Conservation (phyloP, 441 rosid genomes). For the Rhodomyrtus psidioides region DNA sequence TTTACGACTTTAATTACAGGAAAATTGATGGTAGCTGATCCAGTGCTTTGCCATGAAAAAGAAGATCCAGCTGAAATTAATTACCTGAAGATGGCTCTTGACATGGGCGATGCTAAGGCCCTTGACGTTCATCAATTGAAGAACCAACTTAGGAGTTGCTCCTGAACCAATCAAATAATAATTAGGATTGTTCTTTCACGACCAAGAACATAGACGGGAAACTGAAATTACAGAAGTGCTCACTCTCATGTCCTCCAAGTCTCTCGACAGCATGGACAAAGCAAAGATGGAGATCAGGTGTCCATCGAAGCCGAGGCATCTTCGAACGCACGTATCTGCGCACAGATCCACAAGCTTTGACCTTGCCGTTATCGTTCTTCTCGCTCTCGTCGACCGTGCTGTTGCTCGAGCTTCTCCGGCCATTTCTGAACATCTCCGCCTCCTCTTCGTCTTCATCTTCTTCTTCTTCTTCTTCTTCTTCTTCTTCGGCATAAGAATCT, state of each 20-base stretch:
- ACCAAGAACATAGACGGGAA: neutral
- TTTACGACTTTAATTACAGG: neutral
- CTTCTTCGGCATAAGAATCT: slow-evolving; percentile 22
- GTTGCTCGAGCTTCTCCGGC: slow-evolving; percentile 37
- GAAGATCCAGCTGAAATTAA: neutral
- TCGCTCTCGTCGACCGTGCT: slow-evolving; percentile 46
- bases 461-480: slow-evolving; percentile 21
- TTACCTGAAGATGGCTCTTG: slow-evolving; percentile 94
- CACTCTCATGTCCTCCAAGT: slow-evolving; percentile 72
- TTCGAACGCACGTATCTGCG: slow-evolving; percentile 77
- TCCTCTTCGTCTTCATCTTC: slow-evolving; percentile 20
- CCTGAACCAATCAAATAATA: slow-evolving; percentile 29
- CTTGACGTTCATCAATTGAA: slow-evolving; percentile 78
- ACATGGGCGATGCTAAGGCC: slow-evolving; percentile 92
- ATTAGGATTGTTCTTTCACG: neutral
- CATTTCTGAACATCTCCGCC: slow-evolving; percentile 9
- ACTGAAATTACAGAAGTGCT: slow-evolving; percentile 7
- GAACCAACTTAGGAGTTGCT: slow-evolving; percentile 93
- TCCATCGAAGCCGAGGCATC: slow-evolving; percentile 86
- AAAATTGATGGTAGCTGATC: neutral
- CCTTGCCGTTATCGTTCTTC: slow-evolving; percentile 15
- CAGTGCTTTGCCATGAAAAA: neutral
- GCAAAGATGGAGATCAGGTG: slow-evolving; percentile 90
- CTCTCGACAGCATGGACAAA: slow-evolving; percentile 83
- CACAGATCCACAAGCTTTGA: slow-evolving; percentile 37